phyloP scores from a whole-genome alignment of 768 basidiomycete species.

The Strobilomyces echinocephalus region DNA sequence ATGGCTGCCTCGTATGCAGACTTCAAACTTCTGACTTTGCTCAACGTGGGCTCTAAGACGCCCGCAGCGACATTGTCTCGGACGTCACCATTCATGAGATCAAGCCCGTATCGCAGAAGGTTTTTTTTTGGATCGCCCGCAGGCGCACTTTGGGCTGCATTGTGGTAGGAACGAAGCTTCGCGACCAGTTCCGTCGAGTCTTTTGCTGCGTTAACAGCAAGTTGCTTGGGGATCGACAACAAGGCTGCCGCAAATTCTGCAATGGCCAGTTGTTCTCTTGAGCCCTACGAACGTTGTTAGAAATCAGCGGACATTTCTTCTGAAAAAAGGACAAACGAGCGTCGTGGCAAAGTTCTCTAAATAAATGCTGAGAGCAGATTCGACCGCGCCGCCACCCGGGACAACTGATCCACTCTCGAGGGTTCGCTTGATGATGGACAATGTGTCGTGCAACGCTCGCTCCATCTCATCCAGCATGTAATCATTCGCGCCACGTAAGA shows the following conservation, averaged over 20 bases:
- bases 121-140: conserved; percentile 87
- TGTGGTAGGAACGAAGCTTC: conserved; percentile 94
- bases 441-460: conserved; percentile 86
- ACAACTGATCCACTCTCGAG: conserved; percentile 94
- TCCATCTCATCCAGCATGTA: conserved; percentile 99
- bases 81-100: conserved; percentile 90
- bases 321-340: conserved; percentile 52
- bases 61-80: conserved; percentile 93
- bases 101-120: conserved; percentile 88
- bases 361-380: conserved; percentile 95
- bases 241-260: conserved; percentile 96
- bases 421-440: conserved; percentile 95
- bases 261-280: conserved; percentile 95
- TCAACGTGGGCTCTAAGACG: conserved; percentile 92
- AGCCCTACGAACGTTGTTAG: conserved; percentile 57
- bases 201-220: conserved; percentile 97
- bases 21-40: conserved; percentile 96
- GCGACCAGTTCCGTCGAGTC: conserved; percentile 97
- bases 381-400: conserved; percentile 95
- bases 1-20: conserved; percentile 96
- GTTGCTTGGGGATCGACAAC: conserved; percentile 92
- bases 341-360: conserved; percentile 99
- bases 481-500: conserved; percentile 95
- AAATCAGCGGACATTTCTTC: not conserved
- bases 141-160: conserved; percentile 90